Evolutionary conservation across 306 rosid genomes (phyloP).

Genomic region (Gynostemma pentaphyllum): DNA sequence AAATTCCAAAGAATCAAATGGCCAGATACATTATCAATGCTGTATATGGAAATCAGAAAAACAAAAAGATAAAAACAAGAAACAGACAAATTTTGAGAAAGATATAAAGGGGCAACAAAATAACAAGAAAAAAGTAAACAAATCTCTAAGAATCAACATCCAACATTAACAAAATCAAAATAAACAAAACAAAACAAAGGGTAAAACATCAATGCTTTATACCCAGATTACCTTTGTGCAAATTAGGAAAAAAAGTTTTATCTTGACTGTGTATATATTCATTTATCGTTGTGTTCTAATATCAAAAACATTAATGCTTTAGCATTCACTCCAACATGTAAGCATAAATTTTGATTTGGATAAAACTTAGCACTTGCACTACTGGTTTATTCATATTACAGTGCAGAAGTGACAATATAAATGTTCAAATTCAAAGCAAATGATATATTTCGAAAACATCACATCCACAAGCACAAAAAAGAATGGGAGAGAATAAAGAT

Average conservation of each 20-base stretch:
- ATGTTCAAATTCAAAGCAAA: too few species aligned
- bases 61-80: neutral
- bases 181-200: neutral
- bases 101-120: conserved; percentile 1
- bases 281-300: too few species aligned
- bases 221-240: neutral
- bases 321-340: too few species aligned
- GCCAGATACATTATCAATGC: neutral
- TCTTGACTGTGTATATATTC: too few species aligned
- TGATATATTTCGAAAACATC: too few species aligned
- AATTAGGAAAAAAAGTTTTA: neutral
- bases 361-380: too few species aligned
- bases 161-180: neutral
- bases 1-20: conserved; percentile 10
- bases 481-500: too few species aligned
- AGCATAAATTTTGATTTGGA: too few species aligned
- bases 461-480: too few species aligned
- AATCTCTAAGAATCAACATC: neutral
- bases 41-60: neutral
- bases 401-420: too few species aligned
- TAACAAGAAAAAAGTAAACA: neutral
- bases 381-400: too few species aligned
- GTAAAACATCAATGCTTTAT: conserved; percentile 5
- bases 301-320: too few species aligned
- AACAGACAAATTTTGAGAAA: neutral